Evolutionary conservation across 345 rosid genomes (phyloP).

Genomic region (Ailanthus altissimus): DNA sequence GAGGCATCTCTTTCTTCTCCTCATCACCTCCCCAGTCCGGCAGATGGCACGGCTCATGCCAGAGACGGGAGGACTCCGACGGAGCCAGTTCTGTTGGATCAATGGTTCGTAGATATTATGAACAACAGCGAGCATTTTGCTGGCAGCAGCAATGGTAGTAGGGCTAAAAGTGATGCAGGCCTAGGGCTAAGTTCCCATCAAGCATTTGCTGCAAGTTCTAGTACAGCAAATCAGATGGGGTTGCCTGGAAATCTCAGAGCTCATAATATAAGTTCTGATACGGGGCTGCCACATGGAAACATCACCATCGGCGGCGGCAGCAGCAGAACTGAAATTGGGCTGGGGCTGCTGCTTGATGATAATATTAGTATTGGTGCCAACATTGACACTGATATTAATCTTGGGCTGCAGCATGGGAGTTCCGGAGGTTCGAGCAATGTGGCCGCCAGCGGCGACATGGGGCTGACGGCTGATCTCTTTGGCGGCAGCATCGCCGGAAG

Average conservation of each 20-base stretch:
- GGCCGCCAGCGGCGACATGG: not conserved
- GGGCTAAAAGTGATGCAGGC: not conserved
- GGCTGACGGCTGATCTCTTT: not conserved
- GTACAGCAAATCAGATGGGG: not conserved
- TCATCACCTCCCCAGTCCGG: not conserved
- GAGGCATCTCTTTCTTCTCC: not conserved
- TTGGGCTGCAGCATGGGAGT: not conserved
- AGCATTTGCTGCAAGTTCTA: not conserved
- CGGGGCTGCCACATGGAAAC: not conserved
- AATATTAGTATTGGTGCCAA: not conserved
- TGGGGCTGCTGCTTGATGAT: not conserved
- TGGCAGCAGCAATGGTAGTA: not conserved
- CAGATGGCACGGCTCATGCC: not conserved
- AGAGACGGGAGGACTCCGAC: not conserved
- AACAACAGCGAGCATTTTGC: not conserved
- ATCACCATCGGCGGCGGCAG: not conserved
- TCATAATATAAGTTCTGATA: not conserved
- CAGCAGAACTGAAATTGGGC: not conserved
- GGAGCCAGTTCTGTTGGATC: not conserved
- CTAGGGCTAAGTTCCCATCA: not conserved
- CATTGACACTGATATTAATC: not conserved
- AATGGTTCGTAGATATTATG: constrained; percentile 10
- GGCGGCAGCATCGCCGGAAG: not conserved
- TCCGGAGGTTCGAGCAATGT: not conserved
- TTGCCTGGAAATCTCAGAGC: not conserved